Base-by-base conservation (phyloP, 495 filamentous ascomycete species). In the Parathielavia appendiculata region DNA sequence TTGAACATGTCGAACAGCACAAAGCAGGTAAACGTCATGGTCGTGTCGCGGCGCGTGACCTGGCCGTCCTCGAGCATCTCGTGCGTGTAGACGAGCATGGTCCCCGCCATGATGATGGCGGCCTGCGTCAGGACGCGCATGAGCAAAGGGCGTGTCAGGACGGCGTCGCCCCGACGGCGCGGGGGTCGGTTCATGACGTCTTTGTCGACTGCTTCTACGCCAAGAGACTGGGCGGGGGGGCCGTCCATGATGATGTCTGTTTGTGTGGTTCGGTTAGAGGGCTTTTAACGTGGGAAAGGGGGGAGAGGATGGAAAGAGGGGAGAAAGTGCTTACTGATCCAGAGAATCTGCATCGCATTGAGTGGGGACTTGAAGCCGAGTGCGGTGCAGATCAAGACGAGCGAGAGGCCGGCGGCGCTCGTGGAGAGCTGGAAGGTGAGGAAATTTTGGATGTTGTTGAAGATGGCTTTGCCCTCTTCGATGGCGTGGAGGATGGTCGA, bases 1-100 rank as follows among this genome's bases (percentile, higher is more conserved):
- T 97, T 96, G 77, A 96, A 95, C 93, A 98, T 97, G 76, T 98
- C 93, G 70, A 96, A 98, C 26, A 97, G 79, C 22, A 98, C 93
- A 66, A 98, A 98, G 73, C 90, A 95, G 20, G 93, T 98, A 71
- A 98, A 98, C 1, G 93, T 98, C 90, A 97, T 96, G 57, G 93
- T 98, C 16, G 93, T 98, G 75, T 98, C 93, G 65, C 95, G 90
- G 32, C 87, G 89, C 12, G 85, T 95, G 51, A 97, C 87, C 47
- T 84, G 74, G 48, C 90, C 85, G 63, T 92, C 89, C 23, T 82
- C 76, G 41, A 82, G 69, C 89, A 98, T 96, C 70, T 97, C 92
- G 68, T 85, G 86, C 51, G 86, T 82, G 72, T 98, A 98, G 58
- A 95, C 87, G 34, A 87, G 76, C 73, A 98, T 86, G 1, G 93